A percentile compares a stretch with the other conserved stretches of the same genome.
phyloP scores from a whole-genome alignment of 139 green algal genomes.

The Spirogloea muscicola region DNA sequence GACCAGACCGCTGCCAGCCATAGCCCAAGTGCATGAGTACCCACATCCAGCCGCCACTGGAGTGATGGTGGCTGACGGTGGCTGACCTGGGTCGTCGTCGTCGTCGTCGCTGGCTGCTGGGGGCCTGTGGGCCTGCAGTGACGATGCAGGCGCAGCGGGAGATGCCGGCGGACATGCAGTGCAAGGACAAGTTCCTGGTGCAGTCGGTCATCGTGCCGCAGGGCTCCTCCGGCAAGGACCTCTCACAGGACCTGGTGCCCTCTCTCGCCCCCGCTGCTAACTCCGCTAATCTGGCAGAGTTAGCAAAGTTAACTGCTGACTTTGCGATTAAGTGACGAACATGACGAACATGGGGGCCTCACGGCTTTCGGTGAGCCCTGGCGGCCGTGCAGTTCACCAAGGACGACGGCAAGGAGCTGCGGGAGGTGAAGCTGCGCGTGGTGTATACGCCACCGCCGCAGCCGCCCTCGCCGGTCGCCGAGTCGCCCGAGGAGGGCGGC shows the following conservation, averaged over 20 bases:
- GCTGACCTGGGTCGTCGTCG: no score
- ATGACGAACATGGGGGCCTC: no score
- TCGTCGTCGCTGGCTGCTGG: no score
- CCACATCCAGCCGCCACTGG: no score
- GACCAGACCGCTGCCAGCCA: no score
- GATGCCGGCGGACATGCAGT: conserved; percentile 46
- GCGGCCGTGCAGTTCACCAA: conserved; percentile 33
- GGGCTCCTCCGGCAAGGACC: conserved; percentile 40
- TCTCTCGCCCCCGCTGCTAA: no score
- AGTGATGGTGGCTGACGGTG: no score
- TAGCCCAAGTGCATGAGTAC: no score
- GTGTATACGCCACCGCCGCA: conserved; percentile 58
- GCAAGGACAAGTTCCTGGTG: conserved; percentile 78
- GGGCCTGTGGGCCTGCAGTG: conserved; percentile 35
- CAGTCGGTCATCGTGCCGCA: conserved; percentile 56
- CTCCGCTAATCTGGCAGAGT: no score
- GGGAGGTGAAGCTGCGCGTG: conserved; percentile 64
- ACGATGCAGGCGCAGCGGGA: conserved; percentile 55
- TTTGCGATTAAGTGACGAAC: no score
- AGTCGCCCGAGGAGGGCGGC: conserved; percentile 51
- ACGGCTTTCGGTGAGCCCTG: no score
- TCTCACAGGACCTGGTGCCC: conserved; percentile 32
- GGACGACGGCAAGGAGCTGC: conserved; percentile 37
- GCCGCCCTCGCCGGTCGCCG: conserved; percentile 65
- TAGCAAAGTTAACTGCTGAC: no score